phyloP scores from a whole-genome alignment of 1,284 basidiomycete species.

The Hemileia vastatrix region DNA sequence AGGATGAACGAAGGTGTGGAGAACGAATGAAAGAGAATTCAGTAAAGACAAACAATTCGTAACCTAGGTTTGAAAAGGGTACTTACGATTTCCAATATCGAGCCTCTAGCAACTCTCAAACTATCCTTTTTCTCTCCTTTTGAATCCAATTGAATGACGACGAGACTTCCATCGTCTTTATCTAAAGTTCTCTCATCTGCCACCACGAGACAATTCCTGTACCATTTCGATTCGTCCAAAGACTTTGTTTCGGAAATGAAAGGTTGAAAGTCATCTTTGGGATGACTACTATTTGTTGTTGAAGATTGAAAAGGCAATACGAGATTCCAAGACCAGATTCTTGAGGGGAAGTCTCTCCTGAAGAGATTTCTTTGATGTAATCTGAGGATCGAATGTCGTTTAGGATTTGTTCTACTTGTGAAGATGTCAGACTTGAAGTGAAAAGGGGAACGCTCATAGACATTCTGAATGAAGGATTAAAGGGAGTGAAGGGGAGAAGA shows the following conservation, averaged over 20 bases:
- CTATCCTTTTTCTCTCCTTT: not conserved
- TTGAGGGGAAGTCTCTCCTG: too few relatives aligned
- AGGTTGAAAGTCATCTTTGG: not conserved
- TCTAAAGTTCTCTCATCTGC: constrained; percentile 4
- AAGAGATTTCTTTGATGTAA: too few relatives aligned
- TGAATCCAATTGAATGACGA: constrained; percentile 2
- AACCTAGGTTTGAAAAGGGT: not conserved
- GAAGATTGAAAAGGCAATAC: too few relatives aligned
- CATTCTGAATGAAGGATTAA: too few relatives aligned
- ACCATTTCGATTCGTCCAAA: constrained; percentile 1
- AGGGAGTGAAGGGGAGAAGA: too few relatives aligned
- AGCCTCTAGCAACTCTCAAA: constrained; percentile 7
- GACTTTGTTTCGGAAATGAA: not conserved
- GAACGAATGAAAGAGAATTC: too few relatives aligned
- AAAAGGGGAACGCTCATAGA: too few relatives aligned
- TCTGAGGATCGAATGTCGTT: too few relatives aligned
- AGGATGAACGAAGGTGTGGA: too few relatives aligned
- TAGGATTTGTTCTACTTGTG: too few relatives aligned
- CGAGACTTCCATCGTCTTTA: constrained; percentile 7
- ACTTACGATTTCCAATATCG: constrained; percentile 9
- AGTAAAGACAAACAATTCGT: not conserved
- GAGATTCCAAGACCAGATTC: too few relatives aligned
- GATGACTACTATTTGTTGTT: not conserved
- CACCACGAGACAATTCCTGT: constrained; percentile 1
- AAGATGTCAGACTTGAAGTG: too few relatives aligned